These are phyloP conservation scores for Trapa incisa DNA, from an alignment of 345 rosid species.

Conservation along the genomic window DNA sequence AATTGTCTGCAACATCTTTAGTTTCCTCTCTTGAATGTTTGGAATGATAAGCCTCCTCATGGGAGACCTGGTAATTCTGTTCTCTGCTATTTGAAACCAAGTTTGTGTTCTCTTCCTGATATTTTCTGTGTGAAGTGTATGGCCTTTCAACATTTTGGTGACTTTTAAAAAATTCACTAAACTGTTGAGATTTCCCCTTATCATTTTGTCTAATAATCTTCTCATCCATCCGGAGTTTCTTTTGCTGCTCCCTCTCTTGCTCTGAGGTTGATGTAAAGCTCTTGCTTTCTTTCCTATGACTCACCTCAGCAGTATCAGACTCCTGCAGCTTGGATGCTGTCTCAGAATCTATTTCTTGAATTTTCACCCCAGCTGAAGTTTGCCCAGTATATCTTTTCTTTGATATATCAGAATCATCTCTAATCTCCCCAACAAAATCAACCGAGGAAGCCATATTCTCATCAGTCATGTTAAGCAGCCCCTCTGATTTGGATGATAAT, in stretches of 20 bases:
- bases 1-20: slow-evolving; percentile 19
- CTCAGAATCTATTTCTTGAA: slow-evolving; percentile 23
- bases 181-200: slow-evolving; percentile 24
- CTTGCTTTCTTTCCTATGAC: slow-evolving; percentile 27
- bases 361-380: slow-evolving; percentile 18
- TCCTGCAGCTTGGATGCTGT: slow-evolving; percentile 29
- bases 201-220: slow-evolving; percentile 21
- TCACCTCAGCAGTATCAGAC: slow-evolving; percentile 32
- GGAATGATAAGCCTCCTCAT: slow-evolving; percentile 20
- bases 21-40: slow-evolving; percentile 31
- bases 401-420: background rate
- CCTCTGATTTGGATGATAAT: slow-evolving; percentile 26
- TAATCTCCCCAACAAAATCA: slow-evolving; percentile 13
- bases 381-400: slow-evolving; percentile 15
- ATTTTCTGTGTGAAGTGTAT: slow-evolving; percentile 22
- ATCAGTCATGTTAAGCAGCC: slow-evolving; percentile 24
- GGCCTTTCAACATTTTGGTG: slow-evolving; percentile 20
- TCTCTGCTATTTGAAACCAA: slow-evolving; percentile 23
- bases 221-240: slow-evolving; percentile 20
- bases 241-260: slow-evolving; percentile 18
- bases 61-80: slow-evolving; percentile 22
- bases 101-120: slow-evolving; percentile 20
- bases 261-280: slow-evolving; percentile 19
- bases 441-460: slow-evolving; percentile 17
- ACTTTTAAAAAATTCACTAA: slow-evolving; percentile 23